A percentile compares a stretch with the other conserved stretches of the same genome.
phyloP scores from a whole-genome alignment of 768 basidiomycete genomes.

The Kwoniella sp. region DNA sequence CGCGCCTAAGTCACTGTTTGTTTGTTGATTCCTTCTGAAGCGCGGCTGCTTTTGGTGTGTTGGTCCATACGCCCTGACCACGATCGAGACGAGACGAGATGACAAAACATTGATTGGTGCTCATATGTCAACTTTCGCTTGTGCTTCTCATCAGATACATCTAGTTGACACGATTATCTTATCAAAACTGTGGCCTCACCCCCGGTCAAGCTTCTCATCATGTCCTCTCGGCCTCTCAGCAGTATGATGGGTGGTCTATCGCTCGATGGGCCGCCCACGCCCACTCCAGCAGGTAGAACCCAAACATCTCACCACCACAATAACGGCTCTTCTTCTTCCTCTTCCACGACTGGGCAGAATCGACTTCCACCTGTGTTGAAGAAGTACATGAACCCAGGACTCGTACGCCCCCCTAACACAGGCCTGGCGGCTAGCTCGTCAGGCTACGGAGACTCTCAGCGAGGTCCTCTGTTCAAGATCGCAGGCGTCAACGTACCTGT shows the following conservation, averaged over 20 bases:
- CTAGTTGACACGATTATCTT: too few species aligned
- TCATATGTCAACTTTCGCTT: not conserved
- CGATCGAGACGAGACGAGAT: constrained; percentile 6
- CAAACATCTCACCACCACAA: constrained; percentile 4
- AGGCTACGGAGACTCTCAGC: constrained; percentile 27
- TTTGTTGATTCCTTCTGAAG: constrained; percentile 1
- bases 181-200: too few species aligned
- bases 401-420: constrained; percentile 47
- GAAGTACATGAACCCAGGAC: constrained; percentile 52
- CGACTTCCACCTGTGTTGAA: constrained; percentile 47
- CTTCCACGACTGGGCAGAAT: constrained; percentile 19
- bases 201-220: constrained; percentile 8
- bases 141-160: too few species aligned
- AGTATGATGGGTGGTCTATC: constrained; percentile 35
- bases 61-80: constrained; percentile 1
- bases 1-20: constrained; percentile 15
- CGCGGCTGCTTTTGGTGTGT: constrained; percentile 15
- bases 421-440: constrained; percentile 29
- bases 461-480: constrained; percentile 51
- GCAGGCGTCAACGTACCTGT: constrained; percentile 51
- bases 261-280: constrained; percentile 21
- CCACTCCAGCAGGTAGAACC: constrained; percentile 17
- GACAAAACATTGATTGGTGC: constrained; percentile 2
- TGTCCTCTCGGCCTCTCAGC: constrained; percentile 29
- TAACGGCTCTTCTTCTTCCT: constrained; percentile 9